These are phyloP conservation scores for Saposhnikovia divaricata DNA, from an alignment of 129 eudicot species.

Conservation along the genomic window DNA sequence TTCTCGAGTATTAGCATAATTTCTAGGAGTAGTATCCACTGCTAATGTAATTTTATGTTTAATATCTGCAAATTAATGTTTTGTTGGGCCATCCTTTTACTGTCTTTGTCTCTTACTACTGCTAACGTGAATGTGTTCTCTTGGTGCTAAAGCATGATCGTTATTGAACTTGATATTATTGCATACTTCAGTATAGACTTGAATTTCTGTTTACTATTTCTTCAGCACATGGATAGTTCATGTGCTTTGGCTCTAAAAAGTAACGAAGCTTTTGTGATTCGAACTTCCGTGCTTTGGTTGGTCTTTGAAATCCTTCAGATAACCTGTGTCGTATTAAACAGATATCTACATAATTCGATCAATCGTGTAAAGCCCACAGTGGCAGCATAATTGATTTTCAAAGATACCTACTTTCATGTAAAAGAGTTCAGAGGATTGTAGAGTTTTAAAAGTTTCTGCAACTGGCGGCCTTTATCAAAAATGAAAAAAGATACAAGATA, in stretches of 20 bases:
- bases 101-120: not conserved
- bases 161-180: not conserved
- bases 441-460: not conserved
- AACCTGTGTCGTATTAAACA: not conserved
- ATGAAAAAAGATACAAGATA: not conserved
- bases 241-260: not conserved
- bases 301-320: not conserved
- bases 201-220: not conserved
- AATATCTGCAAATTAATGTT: not conserved
- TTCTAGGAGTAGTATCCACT: not conserved
- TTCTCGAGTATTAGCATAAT: not conserved
- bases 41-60: not conserved
- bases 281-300: not conserved
- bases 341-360: not conserved
- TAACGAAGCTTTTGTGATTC: not conserved
- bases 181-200: not conserved
- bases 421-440: not conserved
- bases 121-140: not conserved
- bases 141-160: not conserved
- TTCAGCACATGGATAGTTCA: not conserved
- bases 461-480: not conserved
- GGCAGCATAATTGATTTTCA: not conserved
- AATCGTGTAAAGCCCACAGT: not conserved
- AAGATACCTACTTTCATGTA: not conserved
- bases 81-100: not conserved